Percentiles rank a stretch among this genome's conserved stretches.
phyloP scores from a whole-genome alignment of 345 rosid species.

The Melaleuca alternifolia region DNA sequence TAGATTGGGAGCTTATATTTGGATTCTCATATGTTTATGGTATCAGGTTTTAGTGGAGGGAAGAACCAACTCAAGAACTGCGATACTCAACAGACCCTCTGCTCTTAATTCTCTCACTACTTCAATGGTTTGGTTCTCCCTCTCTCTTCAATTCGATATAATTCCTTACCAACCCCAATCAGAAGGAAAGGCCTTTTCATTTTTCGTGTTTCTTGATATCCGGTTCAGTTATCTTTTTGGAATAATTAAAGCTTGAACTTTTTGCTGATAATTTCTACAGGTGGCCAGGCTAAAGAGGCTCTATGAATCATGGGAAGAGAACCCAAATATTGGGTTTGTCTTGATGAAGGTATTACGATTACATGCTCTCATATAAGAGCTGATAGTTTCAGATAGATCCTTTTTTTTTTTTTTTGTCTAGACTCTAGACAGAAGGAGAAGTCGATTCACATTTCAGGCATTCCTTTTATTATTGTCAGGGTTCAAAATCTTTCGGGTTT shows the following conservation, averaged over 20 bases:
- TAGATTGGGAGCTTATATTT: background rate
- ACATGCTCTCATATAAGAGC: background rate
- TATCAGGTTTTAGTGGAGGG: slow-evolving; percentile 79
- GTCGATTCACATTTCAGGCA: background rate
- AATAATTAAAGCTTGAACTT: background rate
- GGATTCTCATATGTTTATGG: background rate
- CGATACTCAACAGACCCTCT: slow-evolving; percentile 62
- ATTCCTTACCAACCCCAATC: background rate
- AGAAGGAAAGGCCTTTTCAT: background rate
- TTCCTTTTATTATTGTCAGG: background rate
- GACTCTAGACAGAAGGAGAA: background rate
- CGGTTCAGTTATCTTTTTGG: background rate
- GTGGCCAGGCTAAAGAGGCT: slow-evolving; percentile 62
- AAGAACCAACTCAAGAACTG: slow-evolving; percentile 81
- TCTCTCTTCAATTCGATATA: background rate
- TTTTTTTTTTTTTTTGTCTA: background rate
- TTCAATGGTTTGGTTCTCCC: slow-evolving; percentile 39
- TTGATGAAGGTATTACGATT: slow-evolving; percentile 57
- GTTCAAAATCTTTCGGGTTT: background rate
- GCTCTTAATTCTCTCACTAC: slow-evolving; percentile 69
- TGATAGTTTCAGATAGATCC: background rate
- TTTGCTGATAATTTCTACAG: slow-evolving; percentile 16
- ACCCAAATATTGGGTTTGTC: slow-evolving; percentile 73
- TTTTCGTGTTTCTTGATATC: background rate
- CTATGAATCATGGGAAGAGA: slow-evolving; percentile 95